A percentile compares a stretch with the other conserved stretches of the same genome.
These are phyloP conservation scores for Cucurbita maxima DNA, from an alignment of 306 rosid species.

Conservation along the genomic window DNA sequence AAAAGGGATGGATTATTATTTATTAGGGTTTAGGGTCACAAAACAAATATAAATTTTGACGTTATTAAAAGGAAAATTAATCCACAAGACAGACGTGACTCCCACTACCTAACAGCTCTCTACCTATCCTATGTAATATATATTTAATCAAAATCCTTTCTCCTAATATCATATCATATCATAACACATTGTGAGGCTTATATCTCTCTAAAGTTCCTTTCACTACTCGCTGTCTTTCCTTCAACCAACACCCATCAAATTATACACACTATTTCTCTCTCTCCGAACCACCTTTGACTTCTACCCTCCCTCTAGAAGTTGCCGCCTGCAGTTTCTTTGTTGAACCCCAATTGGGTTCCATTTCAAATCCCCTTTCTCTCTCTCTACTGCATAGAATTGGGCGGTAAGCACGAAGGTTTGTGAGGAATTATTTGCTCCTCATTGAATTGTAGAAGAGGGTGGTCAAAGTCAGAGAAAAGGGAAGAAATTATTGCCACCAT, in stretches of 20 bases:
- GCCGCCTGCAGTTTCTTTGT: constrained; percentile 20
- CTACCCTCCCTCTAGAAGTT: constrained; percentile 24
- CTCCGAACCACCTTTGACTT: constrained; percentile 17
- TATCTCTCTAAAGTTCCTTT: constrained; percentile 18
- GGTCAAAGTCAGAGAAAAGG: neutral
- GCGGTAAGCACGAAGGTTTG: constrained; percentile 34
- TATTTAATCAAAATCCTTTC: constrained; percentile 16
- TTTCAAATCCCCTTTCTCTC: neutral
- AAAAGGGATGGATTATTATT: neutral
- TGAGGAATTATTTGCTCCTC: constrained; percentile 4
- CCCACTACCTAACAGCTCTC: constrained; percentile 42
- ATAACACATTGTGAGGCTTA: constrained; percentile 38
- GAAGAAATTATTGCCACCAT: neutral
- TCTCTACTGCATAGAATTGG: constrained; percentile 12
- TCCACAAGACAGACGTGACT: constrained; percentile 55
- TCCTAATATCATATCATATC: constrained; percentile 11
- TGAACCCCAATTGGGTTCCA: constrained; percentile 11
- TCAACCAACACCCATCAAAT: constrained; percentile 11
- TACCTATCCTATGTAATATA: constrained; percentile 10
- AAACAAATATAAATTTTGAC: neutral
- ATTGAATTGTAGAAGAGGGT: neutral
- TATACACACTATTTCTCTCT: neutral
- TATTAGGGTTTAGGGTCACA: constrained; percentile 13
- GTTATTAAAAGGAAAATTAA: neutral
- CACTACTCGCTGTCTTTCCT: constrained; percentile 11